These are phyloP conservation scores for Boletus subcaerulescens DNA, from an alignment of 768 basidiomycete genomes.

Conservation along the genomic window DNA sequence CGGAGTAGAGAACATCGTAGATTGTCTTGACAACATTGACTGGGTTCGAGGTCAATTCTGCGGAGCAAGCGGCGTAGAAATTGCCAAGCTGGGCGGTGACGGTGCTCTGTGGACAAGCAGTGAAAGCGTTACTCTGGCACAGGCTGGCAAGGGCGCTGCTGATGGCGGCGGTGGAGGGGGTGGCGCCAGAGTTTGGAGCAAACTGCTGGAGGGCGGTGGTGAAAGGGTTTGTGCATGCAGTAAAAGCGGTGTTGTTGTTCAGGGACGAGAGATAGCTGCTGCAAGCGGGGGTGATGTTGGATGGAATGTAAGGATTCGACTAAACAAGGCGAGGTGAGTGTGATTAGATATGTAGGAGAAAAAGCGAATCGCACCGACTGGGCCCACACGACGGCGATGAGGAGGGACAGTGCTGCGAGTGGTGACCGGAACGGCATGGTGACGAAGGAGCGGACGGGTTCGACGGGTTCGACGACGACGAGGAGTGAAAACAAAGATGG, in stretches of 20 bases:
- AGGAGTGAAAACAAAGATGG: too few species aligned
- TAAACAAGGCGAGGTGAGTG: conserved; percentile 22
- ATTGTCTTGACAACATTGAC: conserved; percentile 50
- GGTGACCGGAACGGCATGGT: not conserved
- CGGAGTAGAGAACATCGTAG: conserved; percentile 80
- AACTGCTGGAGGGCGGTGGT: conserved; percentile 58
- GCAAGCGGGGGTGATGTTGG: conserved; percentile 57
- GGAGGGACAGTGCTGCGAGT: conserved; percentile 49
- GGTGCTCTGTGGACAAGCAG: conserved; percentile 52
- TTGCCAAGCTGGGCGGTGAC: conserved; percentile 60
- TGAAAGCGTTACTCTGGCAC: conserved; percentile 47
- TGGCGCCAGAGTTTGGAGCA: conserved; percentile 40
- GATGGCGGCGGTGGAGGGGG: conserved; percentile 44
- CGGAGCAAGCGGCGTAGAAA: conserved; percentile 69
- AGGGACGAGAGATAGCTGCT: conserved; percentile 55
- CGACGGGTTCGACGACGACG: not conserved
- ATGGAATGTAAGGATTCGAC: conserved; percentile 60
- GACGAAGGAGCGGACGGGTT: conserved; percentile 29
- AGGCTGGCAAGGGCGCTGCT: conserved; percentile 49
- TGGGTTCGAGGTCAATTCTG: conserved; percentile 59
- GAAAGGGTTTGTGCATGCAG: conserved; percentile 61
- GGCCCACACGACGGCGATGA: conserved; percentile 51
- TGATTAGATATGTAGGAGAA: not conserved
- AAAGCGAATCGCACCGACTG: conserved; percentile 37
- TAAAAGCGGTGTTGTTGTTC: conserved; percentile 56